These are phyloP conservation scores for Cyclotella baltica DNA, from an alignment of 108 stramenopile species.

Conservation along the genomic window DNA sequence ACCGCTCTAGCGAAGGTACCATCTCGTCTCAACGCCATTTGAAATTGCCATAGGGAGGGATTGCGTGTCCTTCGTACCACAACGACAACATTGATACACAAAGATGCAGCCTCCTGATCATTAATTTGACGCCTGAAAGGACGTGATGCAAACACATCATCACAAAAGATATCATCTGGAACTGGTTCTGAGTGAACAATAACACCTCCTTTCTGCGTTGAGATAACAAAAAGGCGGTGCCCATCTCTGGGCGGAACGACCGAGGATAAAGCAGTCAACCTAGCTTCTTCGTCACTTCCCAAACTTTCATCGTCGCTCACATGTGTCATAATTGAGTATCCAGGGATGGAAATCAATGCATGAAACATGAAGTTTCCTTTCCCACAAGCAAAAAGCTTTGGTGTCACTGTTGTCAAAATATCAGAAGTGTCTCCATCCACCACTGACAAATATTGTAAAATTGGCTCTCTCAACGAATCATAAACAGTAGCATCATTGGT, in stretches of 20 bases:
- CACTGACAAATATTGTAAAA: conserved; percentile 34
- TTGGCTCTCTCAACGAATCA: conserved; percentile 26
- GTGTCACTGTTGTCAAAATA: conserved; percentile 17
- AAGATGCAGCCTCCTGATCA: conserved; percentile 4
- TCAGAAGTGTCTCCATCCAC: conserved; percentile 27
- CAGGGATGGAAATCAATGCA: conserved; percentile 29
- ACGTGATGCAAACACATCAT: conserved; percentile 27
- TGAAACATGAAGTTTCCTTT: conserved; percentile 31
- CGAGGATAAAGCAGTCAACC: neutral
- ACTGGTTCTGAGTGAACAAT: conserved; percentile 20
- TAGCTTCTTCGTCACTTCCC: neutral
- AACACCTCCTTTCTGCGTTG: conserved; percentile 6
- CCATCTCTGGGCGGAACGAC: neutral
- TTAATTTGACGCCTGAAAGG: conserved; percentile 7
- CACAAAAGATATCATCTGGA: neutral
- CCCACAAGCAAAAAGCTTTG: conserved; percentile 37
- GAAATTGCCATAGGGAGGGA: too few relatives aligned
- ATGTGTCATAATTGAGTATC: neutral
- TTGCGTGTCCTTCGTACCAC: neutral
- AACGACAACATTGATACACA: neutral
- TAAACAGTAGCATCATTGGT: neutral
- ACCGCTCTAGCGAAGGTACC: neutral
- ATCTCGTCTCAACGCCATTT: neutral
- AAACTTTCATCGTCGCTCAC: neutral
- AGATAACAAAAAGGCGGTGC: conserved; percentile 34